Conservation (phyloP, 768 basidiomycete genomes). For the Collybia nuda region DNA sequence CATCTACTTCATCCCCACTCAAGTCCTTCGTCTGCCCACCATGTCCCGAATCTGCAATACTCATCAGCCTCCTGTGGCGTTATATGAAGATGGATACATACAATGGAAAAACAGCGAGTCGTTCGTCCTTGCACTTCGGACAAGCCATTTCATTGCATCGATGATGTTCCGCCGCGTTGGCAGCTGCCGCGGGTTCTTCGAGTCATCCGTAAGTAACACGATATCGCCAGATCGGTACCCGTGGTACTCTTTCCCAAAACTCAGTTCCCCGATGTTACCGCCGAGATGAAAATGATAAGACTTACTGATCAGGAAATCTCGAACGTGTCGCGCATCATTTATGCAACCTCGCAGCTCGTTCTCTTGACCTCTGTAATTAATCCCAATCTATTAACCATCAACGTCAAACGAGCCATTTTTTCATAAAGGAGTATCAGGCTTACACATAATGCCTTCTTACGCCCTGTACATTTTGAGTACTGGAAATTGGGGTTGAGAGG, state of each 20-base stretch:
- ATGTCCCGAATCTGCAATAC: conserved; percentile 77
- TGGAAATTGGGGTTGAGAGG: conserved; percentile 37
- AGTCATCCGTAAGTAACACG: conserved; percentile 67
- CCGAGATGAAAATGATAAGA: background rate
- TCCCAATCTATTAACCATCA: conserved; percentile 57
- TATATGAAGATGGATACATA: conserved; percentile 20
- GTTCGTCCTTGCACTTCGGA: conserved; percentile 62
- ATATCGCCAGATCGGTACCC: conserved; percentile 62
- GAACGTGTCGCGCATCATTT: conserved; percentile 76
- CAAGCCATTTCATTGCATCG: conserved; percentile 58
- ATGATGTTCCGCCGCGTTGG: conserved; percentile 50
- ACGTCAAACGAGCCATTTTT: conserved; percentile 5
- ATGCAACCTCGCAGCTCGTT: conserved; percentile 74
- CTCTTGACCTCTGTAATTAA: conserved; percentile 69
- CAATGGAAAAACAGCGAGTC: conserved; percentile 83
- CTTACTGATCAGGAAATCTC: conserved; percentile 62
- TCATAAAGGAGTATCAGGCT: conserved; percentile 24
- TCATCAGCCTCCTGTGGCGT: background rate
- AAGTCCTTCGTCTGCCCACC: conserved; percentile 87
- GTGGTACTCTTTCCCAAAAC: conserved; percentile 28
- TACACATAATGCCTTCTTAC: conserved; percentile 81
- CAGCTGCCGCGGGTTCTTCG: conserved; percentile 34
- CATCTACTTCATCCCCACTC: conserved; percentile 79
- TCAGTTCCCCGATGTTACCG: background rate
- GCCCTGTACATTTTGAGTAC: conserved; percentile 78